Evolutionary conservation across 179 eudicot genomes (phyloP).

Genomic region (Vitellaria paradoxa): DNA sequence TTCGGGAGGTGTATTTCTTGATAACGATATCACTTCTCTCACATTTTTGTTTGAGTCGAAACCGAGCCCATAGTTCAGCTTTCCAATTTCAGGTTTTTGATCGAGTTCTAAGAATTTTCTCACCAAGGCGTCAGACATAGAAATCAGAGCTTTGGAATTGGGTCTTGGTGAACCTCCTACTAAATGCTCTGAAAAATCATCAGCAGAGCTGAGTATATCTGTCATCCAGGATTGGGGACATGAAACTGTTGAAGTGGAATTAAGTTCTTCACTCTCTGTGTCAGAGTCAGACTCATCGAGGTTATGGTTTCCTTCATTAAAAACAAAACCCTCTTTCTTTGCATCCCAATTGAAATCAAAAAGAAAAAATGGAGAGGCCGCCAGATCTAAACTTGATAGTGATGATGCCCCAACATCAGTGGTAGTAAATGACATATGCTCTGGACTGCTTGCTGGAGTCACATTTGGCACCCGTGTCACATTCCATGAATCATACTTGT

Average conservation of each 20-base stretch:
- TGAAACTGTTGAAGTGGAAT: slow-evolving; percentile 42
- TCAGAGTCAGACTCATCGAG: slow-evolving; percentile 48
- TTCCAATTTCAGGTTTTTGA: slow-evolving; percentile 18
- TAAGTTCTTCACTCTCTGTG: slow-evolving; percentile 42
- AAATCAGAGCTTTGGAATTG: slow-evolving; percentile 24
- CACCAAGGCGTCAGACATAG: slow-evolving; percentile 25
- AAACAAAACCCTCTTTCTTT: slow-evolving; percentile 30
- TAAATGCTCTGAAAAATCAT: slow-evolving; percentile 17
- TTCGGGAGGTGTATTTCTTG: slow-evolving; percentile 44
- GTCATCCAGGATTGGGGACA: slow-evolving; percentile 41
- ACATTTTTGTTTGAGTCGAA: slow-evolving; percentile 28
- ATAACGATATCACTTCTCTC: slow-evolving; percentile 48
- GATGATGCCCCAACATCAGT: slow-evolving; percentile 62
- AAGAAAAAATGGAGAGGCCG: slow-evolving; percentile 38
- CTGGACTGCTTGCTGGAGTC: slow-evolving; percentile 77
- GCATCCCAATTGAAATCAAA: slow-evolving; percentile 43
- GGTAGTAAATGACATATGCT: slow-evolving; percentile 49
- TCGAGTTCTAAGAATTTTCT: slow-evolving; percentile 23
- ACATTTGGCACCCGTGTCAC: slow-evolving; percentile 61
- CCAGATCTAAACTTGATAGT: slow-evolving; percentile 53
- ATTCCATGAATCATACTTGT: slow-evolving; percentile 22
- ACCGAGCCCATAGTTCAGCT: slow-evolving; percentile 25
- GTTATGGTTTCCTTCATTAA: slow-evolving; percentile 20
- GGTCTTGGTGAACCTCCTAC: slow-evolving; percentile 27
- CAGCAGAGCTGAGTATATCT: slow-evolving; percentile 27